These are phyloP conservation scores for Xylaria scruposa DNA, from an alignment of 495 filamentous ascomycete species.

Conservation along the genomic window DNA sequence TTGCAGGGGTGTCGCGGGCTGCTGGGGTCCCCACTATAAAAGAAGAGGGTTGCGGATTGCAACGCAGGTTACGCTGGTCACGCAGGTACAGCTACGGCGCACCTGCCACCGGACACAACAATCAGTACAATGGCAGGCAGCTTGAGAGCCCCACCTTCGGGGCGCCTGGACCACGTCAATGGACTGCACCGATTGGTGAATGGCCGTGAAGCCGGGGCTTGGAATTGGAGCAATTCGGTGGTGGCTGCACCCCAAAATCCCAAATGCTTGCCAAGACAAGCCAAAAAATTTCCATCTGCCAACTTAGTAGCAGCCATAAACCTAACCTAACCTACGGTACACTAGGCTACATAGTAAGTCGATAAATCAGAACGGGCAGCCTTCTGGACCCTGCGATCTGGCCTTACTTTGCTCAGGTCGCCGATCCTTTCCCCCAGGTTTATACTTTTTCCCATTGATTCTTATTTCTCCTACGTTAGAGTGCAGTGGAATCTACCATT, in stretches of 20 bases:
- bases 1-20: constrained; percentile 16
- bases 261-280: constrained; percentile 22
- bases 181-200: background rate
- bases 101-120: too few relatives aligned
- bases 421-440: constrained; percentile 17
- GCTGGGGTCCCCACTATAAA: constrained; percentile 3
- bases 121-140: constrained; percentile 4
- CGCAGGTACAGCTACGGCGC: too few relatives aligned
- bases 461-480: background rate
- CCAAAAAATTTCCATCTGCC: constrained; percentile 35
- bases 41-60: constrained; percentile 1
- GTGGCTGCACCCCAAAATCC: constrained; percentile 7
- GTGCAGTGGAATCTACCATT: constrained; percentile 18
- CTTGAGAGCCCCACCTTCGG: background rate
- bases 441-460: background rate
- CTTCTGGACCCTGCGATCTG: constrained; percentile 42
- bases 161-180: background rate
- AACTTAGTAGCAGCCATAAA: constrained; percentile 23
- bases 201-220: background rate
- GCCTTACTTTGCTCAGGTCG: constrained; percentile 35
- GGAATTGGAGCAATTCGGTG: constrained; percentile 4
- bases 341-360: background rate
- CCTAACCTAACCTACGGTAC: background rate
- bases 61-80: background rate
- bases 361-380: constrained; percentile 1